Base-by-base conservation (phyloP, 2,329 filamentous ascomycete genomes). In the Ophiostoma australiae region DNA sequence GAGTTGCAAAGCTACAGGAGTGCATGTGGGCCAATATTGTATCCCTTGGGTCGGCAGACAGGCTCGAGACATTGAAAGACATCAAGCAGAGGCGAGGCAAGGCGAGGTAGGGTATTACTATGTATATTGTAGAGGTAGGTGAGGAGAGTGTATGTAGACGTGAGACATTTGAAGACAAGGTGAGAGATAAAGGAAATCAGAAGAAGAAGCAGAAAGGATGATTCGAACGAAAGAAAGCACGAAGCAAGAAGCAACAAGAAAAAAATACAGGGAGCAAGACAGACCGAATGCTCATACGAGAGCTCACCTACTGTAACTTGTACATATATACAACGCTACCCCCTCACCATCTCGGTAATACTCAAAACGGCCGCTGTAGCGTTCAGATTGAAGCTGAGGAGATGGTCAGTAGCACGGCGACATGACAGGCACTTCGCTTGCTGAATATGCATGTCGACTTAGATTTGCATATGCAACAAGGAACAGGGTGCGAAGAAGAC, bases 21-120 rank as follows among this genome's bases (percentile, higher is more conserved):
- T 63, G 58, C 27, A 63, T 33, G 58, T 63, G 58, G 58, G 58
- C 58, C 58, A 63, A 63, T 63, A 63, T 63, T 63, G 27, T 27
- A 63, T 63, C 58, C 58, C 58, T 63, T 63, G 58, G 58, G 58
- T 58, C 52, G 52, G 23, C 52, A 58, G 52, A 27, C 52, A 17
- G 11, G 44, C 17, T 48, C 52, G 17, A 58, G 52, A 23, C 52
- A 58, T n/a, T 58, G 23, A 2, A 58, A 58, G 52, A 58, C 52
- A 27, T 58, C n/a, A 20, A 55, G 48, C 20, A 48, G 48, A 52
- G 48, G 48, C 17, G 20, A 11, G 48, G 48, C 39, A 44, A 52
- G 48, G n/a, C 48, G n/a, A 39, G 37, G 7, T 39, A 41, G 39
- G 15, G 37, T 39, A 39, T 11, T 39, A 11, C 7, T 39, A 39